Evolutionary conservation across 2,329 filamentous ascomycete species (phyloP).

Genomic region (Nigrospora sphaerica): DNA sequence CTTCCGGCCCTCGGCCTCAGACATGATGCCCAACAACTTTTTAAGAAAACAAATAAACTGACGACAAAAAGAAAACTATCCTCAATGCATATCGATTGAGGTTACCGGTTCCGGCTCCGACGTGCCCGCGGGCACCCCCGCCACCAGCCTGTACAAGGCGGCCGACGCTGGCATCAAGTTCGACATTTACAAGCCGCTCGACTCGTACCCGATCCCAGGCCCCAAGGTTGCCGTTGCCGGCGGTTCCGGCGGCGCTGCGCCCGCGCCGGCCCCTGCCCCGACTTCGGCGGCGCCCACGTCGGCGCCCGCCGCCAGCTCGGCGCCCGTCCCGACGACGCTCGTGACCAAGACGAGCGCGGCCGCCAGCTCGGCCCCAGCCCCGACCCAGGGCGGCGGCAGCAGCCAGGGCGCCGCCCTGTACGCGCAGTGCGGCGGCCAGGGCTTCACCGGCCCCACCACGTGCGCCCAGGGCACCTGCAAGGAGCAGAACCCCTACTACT

Average conservation of each 20-base stretch:
- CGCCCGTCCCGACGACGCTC: conserved; percentile 3
- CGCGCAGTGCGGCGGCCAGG: conserved; percentile 8
- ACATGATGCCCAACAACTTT: too few relatives aligned
- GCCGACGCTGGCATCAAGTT: conserved; percentile 13
- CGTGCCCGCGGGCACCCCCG: conserved; percentile 36
- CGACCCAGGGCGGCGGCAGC: neutral
- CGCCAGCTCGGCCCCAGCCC: conserved; percentile 1
- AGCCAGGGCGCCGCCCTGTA: conserved; percentile 3
- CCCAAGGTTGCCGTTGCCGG: neutral
- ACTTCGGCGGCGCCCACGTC: conserved; percentile 3
- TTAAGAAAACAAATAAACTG: too few relatives aligned
- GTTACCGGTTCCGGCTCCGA: conserved; percentile 43
- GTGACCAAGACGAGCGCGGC: conserved; percentile 2
- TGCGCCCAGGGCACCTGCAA: conserved; percentile 13
- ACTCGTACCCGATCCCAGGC: conserved; percentile 8
- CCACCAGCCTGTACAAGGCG: conserved; percentile 20
- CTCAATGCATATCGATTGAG: conserved; percentile 49
- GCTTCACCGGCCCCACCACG: conserved; percentile 9
- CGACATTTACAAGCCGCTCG: conserved; percentile 12
- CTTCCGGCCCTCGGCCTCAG: too few relatives aligned
- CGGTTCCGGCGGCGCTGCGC: neutral
- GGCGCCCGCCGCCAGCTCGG: conserved; percentile 2
- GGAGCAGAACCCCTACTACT: conserved; percentile 3
- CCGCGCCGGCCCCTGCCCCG: neutral
- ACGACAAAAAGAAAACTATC: conserved; percentile 21